Evolutionary conservation across 164 flowering plant genomes (phyloP), one percentile per base, ranked within the genome.

Genomic region (Berberis vulgaris): DNA sequence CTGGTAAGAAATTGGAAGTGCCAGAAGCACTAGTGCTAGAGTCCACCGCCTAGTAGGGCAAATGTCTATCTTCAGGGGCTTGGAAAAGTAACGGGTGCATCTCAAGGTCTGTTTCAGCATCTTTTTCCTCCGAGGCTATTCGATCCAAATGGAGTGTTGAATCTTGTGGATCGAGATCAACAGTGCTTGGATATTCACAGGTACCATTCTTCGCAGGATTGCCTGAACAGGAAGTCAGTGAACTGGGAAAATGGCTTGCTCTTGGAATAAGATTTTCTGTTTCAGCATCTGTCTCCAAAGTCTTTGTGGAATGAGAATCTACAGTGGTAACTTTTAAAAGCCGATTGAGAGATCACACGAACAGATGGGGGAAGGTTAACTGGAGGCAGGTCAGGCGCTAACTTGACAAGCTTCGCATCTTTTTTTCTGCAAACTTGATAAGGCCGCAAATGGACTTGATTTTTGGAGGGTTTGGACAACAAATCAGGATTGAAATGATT

Each of bases 11-110:
- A 74, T 79, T 79, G 72, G 82, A 83, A 52, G 87, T 71, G 71
- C 73, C 72, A 64, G 96, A 74, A 40, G 72, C 59, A 64, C 66
- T 63, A 45, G 70, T 43, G 62, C 74, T 60, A 45, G 69, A 60
- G 63, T 73, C 78, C 56, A 76, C 63, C 7, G 81, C 83, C 59
- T 75, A 72, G 73, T 80, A 81, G 50, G 86, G 82, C 45, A 76
- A 46, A 59, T 41, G 64, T 11, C 87, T 85, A 70, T 76, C 82
- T 65, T 78, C 84, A 26, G 86, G 70, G 62, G 81, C 65, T 75
- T 82, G 86, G 71, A 87, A 91, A 69, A 94, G 72, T 64, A 94
- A 79, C 52, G 99, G 99, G 80, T 94, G 99, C 96, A 94, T 86
- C 65, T 81, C 86, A 71, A 85, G 79, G 66, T 82, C 91, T 41